Conservation (phyloP, 148 eudicot genomes). For the Chenopodium album region DNA sequence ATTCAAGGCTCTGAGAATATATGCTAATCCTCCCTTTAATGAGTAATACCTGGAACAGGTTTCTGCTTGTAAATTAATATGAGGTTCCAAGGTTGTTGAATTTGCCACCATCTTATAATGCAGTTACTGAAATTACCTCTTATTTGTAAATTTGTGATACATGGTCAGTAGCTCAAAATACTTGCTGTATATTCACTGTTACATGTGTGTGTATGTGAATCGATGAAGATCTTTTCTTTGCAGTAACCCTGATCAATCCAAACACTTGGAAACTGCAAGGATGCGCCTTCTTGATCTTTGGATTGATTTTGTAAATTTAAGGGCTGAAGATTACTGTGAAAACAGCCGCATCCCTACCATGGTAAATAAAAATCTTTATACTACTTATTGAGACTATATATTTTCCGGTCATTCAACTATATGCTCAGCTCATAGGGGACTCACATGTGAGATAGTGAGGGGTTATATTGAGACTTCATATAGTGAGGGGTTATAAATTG, state of each 20-base stretch:
- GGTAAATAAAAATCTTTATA: slow-evolving; percentile 33
- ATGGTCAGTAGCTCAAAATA: neutral
- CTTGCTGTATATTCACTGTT: neutral
- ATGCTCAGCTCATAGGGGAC: neutral
- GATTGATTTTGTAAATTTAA: slow-evolving; percentile 91
- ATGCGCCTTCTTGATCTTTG: slow-evolving; percentile 84
- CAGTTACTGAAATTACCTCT: neutral
- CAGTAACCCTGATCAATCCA: slow-evolving; percentile 99
- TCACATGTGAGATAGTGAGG: neutral
- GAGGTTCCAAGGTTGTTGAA: neutral
- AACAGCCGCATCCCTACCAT: slow-evolving; percentile 95
- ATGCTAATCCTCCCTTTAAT: neutral
- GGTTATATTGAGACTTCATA: neutral
- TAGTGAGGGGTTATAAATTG: neutral
- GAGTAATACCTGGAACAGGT: neutral
- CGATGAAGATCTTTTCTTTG: slow-evolving; percentile 14
- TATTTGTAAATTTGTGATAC: neutral
- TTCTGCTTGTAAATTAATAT: neutral
- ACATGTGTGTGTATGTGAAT: neutral
- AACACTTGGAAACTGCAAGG: slow-evolving; percentile 97
- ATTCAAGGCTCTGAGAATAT: neutral
- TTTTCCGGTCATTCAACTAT: neutral
- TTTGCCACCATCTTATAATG: neutral
- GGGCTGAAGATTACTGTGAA: slow-evolving; percentile 91
- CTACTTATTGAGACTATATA: neutral